These are phyloP conservation scores for Hyphodiscus sp. DNA, from an alignment of 2,329 filamentous ascomycete species.

Conservation along the genomic window DNA sequence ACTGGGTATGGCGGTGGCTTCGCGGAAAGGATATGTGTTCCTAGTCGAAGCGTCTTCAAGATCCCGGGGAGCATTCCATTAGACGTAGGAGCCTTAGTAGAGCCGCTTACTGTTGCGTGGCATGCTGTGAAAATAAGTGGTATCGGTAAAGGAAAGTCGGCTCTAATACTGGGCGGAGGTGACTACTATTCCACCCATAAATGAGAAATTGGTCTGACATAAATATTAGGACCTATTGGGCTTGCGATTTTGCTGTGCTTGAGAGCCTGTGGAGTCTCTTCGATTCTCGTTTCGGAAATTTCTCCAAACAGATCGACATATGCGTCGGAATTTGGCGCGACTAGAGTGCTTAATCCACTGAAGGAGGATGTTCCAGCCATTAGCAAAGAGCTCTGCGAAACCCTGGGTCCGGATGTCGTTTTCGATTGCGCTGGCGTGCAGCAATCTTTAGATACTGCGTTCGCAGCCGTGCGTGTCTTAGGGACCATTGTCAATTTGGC, in stretches of 20 bases:
- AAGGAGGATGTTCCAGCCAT: slow-evolving; percentile 37
- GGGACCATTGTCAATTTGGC: too few relatives aligned
- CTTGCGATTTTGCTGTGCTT: slow-evolving; percentile 42
- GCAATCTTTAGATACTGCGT: too few relatives aligned
- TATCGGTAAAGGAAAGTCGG: slow-evolving; percentile 39
- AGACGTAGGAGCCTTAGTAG: slow-evolving; percentile 35
- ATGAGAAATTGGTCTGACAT: too few relatives aligned
- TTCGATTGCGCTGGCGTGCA: slow-evolving; percentile 46
- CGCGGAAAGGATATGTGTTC: neutral
- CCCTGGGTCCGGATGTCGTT: slow-evolving; percentile 41
- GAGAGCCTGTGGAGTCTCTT: slow-evolving; percentile 35
- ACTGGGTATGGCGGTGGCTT: slow-evolving; percentile 16
- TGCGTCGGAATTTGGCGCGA: slow-evolving; percentile 44
- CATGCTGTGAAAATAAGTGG: slow-evolving; percentile 46
- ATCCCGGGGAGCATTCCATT: neutral
- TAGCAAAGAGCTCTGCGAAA: slow-evolving; percentile 29
- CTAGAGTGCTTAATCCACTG: slow-evolving; percentile 44
- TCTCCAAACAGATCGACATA: slow-evolving; percentile 40
- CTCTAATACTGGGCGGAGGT: slow-evolving; percentile 40
- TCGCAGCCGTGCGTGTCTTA: too few relatives aligned
- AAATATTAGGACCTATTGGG: slow-evolving; percentile 41
- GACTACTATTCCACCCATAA: too few relatives aligned
- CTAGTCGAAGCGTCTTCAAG: neutral
- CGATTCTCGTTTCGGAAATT: slow-evolving; percentile 48
- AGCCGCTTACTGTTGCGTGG: slow-evolving; percentile 49